These are phyloP conservation scores for Amauroascus niger DNA, from an alignment of 2,329 filamentous ascomycete genomes.

Conservation along the genomic window DNA sequence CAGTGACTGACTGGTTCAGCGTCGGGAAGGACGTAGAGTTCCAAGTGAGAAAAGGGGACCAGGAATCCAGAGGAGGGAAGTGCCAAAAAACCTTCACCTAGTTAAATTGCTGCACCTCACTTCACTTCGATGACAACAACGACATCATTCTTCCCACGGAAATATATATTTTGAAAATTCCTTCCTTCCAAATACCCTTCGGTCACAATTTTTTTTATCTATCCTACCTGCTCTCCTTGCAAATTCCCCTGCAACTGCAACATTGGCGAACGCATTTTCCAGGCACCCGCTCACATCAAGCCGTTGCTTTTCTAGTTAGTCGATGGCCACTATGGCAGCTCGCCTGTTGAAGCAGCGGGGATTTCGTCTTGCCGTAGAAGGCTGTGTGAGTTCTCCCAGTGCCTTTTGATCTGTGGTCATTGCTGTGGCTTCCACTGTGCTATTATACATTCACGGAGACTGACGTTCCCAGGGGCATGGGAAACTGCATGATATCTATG, in stretches of 20 bases:
- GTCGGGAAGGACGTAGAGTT: background rate
- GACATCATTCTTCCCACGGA: too few relatives aligned
- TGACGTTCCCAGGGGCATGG: slow-evolving; percentile 63
- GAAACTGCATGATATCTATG: slow-evolving; percentile 82
- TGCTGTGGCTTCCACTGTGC: background rate
- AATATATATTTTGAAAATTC: background rate
- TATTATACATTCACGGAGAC: background rate
- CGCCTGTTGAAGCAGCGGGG: background rate
- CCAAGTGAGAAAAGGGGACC: background rate
- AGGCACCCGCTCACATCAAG: background rate
- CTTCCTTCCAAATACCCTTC: background rate
- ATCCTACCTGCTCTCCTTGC: background rate
- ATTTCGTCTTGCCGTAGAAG: slow-evolving; percentile 14
- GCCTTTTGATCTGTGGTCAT: background rate
- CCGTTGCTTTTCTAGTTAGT: background rate
- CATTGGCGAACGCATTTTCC: too few relatives aligned
- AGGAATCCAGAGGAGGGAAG: background rate
- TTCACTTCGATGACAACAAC: background rate
- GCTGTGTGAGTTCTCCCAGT: slow-evolving; percentile 11
- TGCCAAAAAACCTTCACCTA: background rate
- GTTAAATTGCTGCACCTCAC: background rate
- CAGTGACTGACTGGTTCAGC: too few relatives aligned
- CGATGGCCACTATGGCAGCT: background rate
- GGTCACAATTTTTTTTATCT: background rate
- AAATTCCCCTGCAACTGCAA: too few relatives aligned